These are phyloP conservation scores for Centella asiatica DNA, from an alignment of 129 eudicot genomes.

Conservation along the genomic window DNA sequence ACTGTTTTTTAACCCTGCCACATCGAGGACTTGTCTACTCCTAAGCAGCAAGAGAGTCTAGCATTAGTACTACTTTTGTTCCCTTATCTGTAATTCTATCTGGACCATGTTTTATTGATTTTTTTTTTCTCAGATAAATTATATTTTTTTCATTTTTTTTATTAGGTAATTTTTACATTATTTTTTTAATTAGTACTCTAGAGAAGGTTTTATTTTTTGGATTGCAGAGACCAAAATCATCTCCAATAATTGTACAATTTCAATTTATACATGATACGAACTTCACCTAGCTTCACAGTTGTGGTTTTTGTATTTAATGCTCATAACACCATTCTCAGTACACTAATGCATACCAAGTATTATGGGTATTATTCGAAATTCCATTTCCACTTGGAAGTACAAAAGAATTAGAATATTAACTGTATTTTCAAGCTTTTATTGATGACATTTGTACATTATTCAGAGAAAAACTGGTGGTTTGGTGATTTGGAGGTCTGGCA, in stretches of 20 bases:
- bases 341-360: not conserved
- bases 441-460: conserved; percentile 3
- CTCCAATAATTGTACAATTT: not conserved
- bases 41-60: too few species aligned
- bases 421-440: conserved; percentile 11
- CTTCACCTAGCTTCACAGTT: not conserved
- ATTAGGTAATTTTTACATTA: too few species aligned
- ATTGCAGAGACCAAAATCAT: too few species aligned
- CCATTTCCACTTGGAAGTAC: conserved; percentile 4
- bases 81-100: too few species aligned
- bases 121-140: not conserved
- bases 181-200: too few species aligned
- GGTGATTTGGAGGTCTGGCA: conserved; percentile 97
- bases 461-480: conserved; percentile 87
- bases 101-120: too few species aligned
- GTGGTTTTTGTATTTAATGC: not conserved
- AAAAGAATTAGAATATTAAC: not conserved
- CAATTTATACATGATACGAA: not conserved
- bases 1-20: not conserved
- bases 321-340: not conserved
- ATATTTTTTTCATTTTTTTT: too few species aligned
- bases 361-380: not conserved
- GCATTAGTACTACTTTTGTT: too few species aligned
- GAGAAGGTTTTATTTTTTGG: not conserved
- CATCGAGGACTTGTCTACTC: not conserved